Evolutionary conservation across 306 rosid genomes (phyloP).

Genomic region (Rubus parviflorus): DNA sequence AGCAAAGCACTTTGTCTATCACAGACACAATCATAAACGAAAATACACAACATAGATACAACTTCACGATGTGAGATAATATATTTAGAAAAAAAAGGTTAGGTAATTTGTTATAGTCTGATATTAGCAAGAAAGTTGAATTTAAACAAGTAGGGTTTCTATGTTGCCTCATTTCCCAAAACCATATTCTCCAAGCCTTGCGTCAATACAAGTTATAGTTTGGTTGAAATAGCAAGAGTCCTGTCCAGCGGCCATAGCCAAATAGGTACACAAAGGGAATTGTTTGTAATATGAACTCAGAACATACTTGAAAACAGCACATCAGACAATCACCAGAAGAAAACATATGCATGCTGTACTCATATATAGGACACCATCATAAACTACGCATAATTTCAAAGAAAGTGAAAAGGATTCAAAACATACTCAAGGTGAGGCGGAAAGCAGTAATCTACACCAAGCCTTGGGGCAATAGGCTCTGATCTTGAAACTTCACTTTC

Average conservation of each 20-base stretch:
- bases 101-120: slow-evolving; percentile 4
- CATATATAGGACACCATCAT: not conserved
- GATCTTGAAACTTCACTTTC: slow-evolving; percentile 40
- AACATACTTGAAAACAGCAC: no score
- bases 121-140: slow-evolving; percentile 12
- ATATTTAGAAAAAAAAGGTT: not conserved
- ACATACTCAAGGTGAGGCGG: slow-evolving; percentile 88
- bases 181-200: not conserved
- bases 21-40: not conserved
- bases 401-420: slow-evolving; percentile 12
- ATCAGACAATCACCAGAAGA: not conserved
- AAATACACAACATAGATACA: not conserved
- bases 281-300: not conserved
- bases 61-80: not conserved
- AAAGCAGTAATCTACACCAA: slow-evolving; percentile 91
- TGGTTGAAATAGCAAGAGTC: not conserved
- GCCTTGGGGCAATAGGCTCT: slow-evolving; percentile 74
- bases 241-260: not conserved
- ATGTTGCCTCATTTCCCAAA: not conserved
- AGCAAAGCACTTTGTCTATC: slow-evolving; percentile 24
- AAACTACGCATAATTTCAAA: not conserved
- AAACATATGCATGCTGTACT: no score
- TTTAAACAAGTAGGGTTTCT: not conserved
- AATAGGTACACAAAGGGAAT: not conserved
- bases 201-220: not conserved